Percentiles rank a stretch among this genome's conserved stretches.
Conservation (phyloP, 2,329 filamentous ascomycete species). For the Calonectria naviculata region DNA sequence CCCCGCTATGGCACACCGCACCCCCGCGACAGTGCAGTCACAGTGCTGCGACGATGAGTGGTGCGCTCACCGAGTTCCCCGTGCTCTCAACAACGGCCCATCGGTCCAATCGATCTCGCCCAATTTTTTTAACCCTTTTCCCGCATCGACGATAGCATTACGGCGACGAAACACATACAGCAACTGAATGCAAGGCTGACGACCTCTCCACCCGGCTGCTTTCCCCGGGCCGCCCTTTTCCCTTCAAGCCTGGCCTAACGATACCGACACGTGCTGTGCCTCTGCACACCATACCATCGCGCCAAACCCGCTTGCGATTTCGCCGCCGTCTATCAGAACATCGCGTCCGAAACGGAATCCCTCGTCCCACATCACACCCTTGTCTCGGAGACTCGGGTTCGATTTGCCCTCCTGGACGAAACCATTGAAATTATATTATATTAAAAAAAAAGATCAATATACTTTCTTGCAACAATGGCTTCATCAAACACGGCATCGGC, state of each 20-base stretch:
- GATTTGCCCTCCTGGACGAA: neutral
- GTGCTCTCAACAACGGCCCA: slow-evolving; percentile 33
- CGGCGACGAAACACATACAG: slow-evolving; percentile 12
- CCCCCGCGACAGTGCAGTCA: neutral
- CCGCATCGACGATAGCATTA: slow-evolving; percentile 30
- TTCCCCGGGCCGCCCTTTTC: slow-evolving; percentile 16
- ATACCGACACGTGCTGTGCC: slow-evolving; percentile 12
- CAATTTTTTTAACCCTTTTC: slow-evolving; percentile 21
- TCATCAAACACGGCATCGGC: slow-evolving; percentile 38
- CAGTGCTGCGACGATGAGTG: slow-evolving; percentile 23
- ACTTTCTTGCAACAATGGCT: slow-evolving; percentile 32
- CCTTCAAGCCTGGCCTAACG: neutral
- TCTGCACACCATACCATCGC: neutral
- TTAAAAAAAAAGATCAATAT: neutral
- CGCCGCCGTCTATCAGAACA: neutral
- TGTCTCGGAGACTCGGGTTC: neutral
- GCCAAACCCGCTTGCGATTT: neutral
- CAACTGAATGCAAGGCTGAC: slow-evolving; percentile 35
- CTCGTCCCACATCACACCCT: neutral
- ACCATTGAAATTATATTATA: neutral
- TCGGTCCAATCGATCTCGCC: slow-evolving; percentile 37
- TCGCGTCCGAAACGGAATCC: neutral
- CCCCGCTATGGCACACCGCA: neutral
- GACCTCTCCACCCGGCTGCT: slow-evolving; percentile 26
- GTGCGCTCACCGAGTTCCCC: slow-evolving; percentile 19